Evolutionary conservation across 2,329 filamentous ascomycete genomes (phyloP).

Genomic region (Sclerotinia minor): DNA sequence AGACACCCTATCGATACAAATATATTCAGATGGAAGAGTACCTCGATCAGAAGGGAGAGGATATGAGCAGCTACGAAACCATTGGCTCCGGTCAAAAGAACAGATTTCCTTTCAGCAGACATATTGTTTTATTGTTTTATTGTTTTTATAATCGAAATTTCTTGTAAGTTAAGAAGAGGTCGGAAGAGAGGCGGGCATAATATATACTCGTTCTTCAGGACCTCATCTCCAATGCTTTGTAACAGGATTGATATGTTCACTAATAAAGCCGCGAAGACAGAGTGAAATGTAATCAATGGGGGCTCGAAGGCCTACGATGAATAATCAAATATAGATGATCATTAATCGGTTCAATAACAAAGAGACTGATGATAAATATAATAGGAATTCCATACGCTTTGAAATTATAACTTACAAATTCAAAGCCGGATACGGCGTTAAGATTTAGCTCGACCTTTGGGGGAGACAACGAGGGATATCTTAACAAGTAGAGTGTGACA

Average conservation of each 20-base stretch:
- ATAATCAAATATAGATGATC: too few species aligned
- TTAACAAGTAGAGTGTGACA: too few species aligned
- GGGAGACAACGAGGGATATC: too few species aligned
- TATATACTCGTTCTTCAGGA: not conserved
- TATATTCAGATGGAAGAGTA: not conserved
- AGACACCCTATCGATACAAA: not conserved
- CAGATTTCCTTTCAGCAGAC: slow-evolving; percentile 20
- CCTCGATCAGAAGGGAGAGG: slow-evolving; percentile 41
- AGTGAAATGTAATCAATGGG: too few species aligned
- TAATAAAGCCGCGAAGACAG: not conserved
- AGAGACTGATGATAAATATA: too few species aligned
- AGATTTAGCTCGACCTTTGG: not conserved
- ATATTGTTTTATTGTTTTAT: slow-evolving; percentile 4
- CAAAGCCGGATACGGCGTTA: not conserved
- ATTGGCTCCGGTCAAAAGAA: slow-evolving; percentile 43
- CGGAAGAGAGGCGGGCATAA: not conserved
- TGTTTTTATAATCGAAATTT: not conserved
- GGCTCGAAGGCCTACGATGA: too few species aligned
- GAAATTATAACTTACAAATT: not conserved
- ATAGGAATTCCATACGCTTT: not conserved
- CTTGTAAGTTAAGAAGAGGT: not conserved
- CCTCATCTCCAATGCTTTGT: not conserved
- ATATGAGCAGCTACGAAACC: slow-evolving; percentile 54
- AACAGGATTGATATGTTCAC: not conserved
- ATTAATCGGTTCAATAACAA: too few species aligned